Percentiles rank a stretch among this genome's conserved stretches.
Conservation (phyloP, 768 basidiomycete species). For the Suillus subaureus region DNA sequence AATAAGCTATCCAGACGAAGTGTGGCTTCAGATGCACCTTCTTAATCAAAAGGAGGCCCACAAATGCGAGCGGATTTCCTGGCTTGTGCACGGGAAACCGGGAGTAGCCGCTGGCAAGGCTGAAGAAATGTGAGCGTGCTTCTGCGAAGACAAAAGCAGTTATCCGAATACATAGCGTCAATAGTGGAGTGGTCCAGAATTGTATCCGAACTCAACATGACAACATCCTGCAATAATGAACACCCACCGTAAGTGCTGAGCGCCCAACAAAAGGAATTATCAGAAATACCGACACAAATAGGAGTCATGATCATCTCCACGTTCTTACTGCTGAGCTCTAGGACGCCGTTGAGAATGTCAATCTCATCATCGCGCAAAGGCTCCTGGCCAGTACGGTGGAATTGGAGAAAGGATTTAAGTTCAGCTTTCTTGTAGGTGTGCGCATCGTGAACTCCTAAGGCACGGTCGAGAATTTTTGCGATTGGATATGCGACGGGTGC, state of each 20-base stretch:
- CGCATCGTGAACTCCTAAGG: slow-evolving; percentile 73
- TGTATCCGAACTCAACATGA: slow-evolving; percentile 76
- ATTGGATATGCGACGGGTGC: slow-evolving; percentile 78
- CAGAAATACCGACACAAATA: slow-evolving; percentile 50
- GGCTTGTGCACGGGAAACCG: slow-evolving; percentile 88
- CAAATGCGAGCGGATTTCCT: slow-evolving; percentile 66
- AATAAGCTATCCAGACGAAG: slow-evolving; percentile 13
- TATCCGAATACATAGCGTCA: slow-evolving; percentile 60
- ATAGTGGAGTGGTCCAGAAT: slow-evolving; percentile 79
- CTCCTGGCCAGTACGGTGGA: slow-evolving; percentile 77
- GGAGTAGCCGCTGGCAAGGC: slow-evolving; percentile 80
- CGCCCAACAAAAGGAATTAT: neutral
- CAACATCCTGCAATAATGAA: slow-evolving; percentile 60
- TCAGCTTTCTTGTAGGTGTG: slow-evolving; percentile 84
- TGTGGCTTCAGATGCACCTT: slow-evolving; percentile 47
- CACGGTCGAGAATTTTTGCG: slow-evolving; percentile 73
- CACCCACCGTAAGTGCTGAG: slow-evolving; percentile 52
- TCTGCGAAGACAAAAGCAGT: neutral
- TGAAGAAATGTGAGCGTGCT: slow-evolving; percentile 28
- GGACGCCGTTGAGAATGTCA: slow-evolving; percentile 75
- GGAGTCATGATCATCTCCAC: slow-evolving; percentile 84
- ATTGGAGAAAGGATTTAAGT: slow-evolving; percentile 76
- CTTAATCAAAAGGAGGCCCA: slow-evolving; percentile 84
- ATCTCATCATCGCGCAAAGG: slow-evolving; percentile 80
- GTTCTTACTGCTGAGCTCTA: slow-evolving; percentile 78